These are phyloP conservation scores for Scleroderma bovista DNA, from an alignment of 768 basidiomycete genomes.

Conservation along the genomic window DNA sequence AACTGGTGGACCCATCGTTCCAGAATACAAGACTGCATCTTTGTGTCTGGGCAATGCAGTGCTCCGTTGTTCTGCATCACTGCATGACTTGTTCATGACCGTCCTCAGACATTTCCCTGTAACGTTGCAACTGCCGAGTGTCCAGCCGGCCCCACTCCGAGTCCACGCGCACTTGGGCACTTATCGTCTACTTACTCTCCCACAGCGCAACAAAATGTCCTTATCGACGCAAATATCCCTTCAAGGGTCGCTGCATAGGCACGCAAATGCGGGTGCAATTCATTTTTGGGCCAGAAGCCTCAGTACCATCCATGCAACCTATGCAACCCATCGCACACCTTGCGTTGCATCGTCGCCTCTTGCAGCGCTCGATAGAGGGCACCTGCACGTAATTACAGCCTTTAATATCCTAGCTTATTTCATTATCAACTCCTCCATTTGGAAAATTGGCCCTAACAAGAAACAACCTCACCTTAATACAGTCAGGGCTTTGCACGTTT, in stretches of 20 bases:
- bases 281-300: too few relatives aligned
- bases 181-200: background rate
- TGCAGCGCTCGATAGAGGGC: background rate
- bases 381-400: constrained; percentile 14
- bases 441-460: background rate
- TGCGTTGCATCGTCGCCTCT: too few relatives aligned
- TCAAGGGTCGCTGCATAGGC: too few relatives aligned
- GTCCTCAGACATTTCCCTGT: background rate
- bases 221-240: too few relatives aligned
- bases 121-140: background rate
- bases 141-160: too few relatives aligned
- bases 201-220: too few relatives aligned
- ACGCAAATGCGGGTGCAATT: too few relatives aligned
- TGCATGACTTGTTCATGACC: background rate
- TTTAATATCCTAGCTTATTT: background rate
- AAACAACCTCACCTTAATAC: constrained; percentile 5
- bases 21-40: background rate
- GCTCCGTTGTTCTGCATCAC: background rate
- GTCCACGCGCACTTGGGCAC: too few relatives aligned
- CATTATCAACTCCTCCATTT: constrained; percentile 3
- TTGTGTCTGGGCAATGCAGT: background rate
- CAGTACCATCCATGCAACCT: too few relatives aligned
- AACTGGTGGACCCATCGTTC: background rate
- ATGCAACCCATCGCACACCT: too few relatives aligned
- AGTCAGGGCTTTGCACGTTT: constrained; percentile 31